Evolutionary conservation across 331 rosid species (phyloP).

Genomic region (Quercus tomentella): DNA sequence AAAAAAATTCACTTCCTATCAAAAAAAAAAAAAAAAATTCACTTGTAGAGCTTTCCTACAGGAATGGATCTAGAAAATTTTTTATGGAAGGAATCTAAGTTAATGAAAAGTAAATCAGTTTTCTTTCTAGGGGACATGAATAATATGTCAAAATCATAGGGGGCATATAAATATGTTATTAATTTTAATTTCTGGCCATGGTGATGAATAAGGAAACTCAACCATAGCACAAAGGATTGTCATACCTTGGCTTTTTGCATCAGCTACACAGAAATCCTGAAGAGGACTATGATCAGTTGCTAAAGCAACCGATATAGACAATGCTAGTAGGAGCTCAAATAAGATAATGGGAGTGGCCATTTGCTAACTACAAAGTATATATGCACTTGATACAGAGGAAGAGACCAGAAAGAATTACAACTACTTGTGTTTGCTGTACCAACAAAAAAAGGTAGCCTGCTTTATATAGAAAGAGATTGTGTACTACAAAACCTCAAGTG

Average conservation of each 20-base stretch:
- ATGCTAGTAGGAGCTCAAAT: not conserved
- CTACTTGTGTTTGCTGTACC: not conserved
- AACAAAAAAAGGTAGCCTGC: not conserved
- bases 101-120: too few relatives aligned
- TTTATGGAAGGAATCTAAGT: too few relatives aligned
- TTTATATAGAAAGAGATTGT: not conserved
- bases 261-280: not conserved
- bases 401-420: not conserved
- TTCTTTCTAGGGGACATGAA: not conserved
- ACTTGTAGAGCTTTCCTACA: too few relatives aligned
- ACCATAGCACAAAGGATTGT: not conserved
- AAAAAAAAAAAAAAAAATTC: too few relatives aligned
- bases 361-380: not conserved
- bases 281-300: not conserved
- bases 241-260: not conserved
- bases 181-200: not conserved
- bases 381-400: not conserved
- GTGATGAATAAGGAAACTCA: not conserved
- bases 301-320: not conserved
- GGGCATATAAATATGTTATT: not conserved
- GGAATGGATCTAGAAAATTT: too few relatives aligned
- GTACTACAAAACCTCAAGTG: too few relatives aligned
- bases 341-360: not conserved
- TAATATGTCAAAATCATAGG: not conserved
- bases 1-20: not conserved